Base-by-base conservation (phyloP, 1,284 basidiomycete genomes). In the Cryptococcus jaspeensis region DNA sequence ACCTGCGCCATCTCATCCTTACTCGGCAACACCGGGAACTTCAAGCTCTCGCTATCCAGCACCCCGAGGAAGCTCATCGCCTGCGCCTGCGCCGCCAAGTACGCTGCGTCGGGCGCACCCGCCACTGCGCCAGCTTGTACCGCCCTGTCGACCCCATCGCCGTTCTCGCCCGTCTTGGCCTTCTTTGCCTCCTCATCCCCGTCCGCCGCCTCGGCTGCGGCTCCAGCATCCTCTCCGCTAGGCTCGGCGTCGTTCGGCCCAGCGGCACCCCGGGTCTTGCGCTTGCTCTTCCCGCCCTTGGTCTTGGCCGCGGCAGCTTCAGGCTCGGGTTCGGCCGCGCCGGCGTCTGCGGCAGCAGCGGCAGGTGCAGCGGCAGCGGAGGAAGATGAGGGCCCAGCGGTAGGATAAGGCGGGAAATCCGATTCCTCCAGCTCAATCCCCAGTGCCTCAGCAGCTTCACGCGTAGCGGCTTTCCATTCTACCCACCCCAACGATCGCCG, bases 1-100 rank as follows among this genome's bases (percentile, higher is more conserved):
- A 88, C 84, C 35, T 78, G 76, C 71, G 92, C 90, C 84, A 92
- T 88, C 77, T 94, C 89, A 52, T 85, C 83, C 48, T 82, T 80
- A 1, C 83, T 85, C 2, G 90, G 87, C 75, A 93, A 76, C 66
- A 84, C 85, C 0, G 91, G 92, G 37, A 86, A 84, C 56, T 88
- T 72, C 13, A 96, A 80, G 62, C 87, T 83, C 55, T 87, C 86
- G 4, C 87, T 78, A 36, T 84, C 79, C 9, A 96, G 81, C 73
- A 93, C 89, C 4, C 86, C 82, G 22, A 93, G 86, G 69, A 87
- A 87, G 9, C 56, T 64, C 55, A 73, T 58, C 39, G 64, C 59
- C 47, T 2, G 66, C 61, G 7, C 65, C 66, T 55, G 48, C n/a
- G 50, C 58, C 36, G 49, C 50, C 46, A 61, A 54, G 11, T 53